Conservation (phyloP, 176 grass and related monocot genomes). For the Oryza longistaminata region DNA sequence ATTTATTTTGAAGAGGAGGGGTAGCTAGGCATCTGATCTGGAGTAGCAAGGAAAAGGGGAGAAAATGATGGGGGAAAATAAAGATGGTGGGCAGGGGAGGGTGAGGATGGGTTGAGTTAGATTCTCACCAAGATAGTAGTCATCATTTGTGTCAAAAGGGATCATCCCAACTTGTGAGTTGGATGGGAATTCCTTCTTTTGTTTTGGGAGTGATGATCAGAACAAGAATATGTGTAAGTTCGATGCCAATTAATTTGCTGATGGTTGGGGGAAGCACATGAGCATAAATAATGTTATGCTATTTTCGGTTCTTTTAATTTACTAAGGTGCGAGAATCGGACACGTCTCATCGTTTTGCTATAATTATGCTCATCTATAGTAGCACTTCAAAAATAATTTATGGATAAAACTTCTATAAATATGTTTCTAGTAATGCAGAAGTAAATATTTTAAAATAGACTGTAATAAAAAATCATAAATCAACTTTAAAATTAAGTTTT, state of each 20-base stretch:
- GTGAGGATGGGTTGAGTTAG: conserved; percentile 28
- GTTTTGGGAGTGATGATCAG: background rate
- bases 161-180: conserved; percentile 10
- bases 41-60: background rate
- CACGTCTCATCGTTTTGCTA: too few relatives aligned
- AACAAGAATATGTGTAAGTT: background rate
- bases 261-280: conserved; percentile 22
- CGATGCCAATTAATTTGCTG: conserved; percentile 22
- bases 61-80: background rate
- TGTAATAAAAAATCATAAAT: too few relatives aligned
- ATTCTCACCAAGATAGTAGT: conserved; percentile 37
- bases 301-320: background rate
- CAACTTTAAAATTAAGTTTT: too few relatives aligned
- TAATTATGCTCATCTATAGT: too few relatives aligned
- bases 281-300: conserved; percentile 1
- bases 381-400: too few relatives aligned
- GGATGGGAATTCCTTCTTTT: conserved; percentile 6
- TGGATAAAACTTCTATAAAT: too few relatives aligned
- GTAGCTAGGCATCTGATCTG: conserved; percentile 6
- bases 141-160: conserved; percentile 14
- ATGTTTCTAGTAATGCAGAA: too few relatives aligned
- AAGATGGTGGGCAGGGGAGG: conserved; percentile 1
- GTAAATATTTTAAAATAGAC: too few relatives aligned
- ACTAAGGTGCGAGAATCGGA: background rate
- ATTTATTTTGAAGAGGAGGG: background rate